Evolutionary conservation across 192 early-diverging fungal species (phyloP), one percentile per base, ranked within the genome.

Genomic region (Chytriomyces sp.): DNA sequence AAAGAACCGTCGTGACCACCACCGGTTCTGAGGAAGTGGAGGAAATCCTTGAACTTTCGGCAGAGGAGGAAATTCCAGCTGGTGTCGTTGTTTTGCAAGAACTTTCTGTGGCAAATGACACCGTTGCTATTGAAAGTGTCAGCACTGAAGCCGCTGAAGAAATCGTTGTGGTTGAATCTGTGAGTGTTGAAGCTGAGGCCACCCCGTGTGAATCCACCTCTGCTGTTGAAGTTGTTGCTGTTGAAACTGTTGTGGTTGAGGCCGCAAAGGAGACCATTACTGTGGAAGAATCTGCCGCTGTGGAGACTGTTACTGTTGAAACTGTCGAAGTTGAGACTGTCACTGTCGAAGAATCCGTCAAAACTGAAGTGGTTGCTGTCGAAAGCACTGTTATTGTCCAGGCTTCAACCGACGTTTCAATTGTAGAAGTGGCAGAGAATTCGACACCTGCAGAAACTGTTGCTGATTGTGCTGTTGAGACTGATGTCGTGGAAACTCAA

Each of bases 321-420:
- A 59, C 20, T n/a, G 71, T 63, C 9, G 71, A 49, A 16, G 71
- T 59, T 7, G n/a, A 11, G 24, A 71, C 18, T 59, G 69, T n/a
- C 5, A 48, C n/a, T 18, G 60, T 44, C 5, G 20, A 20, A 23
- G 50, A 50, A 35, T 35, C 35, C 35, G 35, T 35, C 0, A 35
- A 35, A 35, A 23, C 66, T 7, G 60, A 23, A 23, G 13, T 23
- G 49, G 57, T 16, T 11, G 26, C 20, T 44, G 69, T 59, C 50
- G 69, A 44, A 20, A 24, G 8, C 49, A 45, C 50, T 10, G 61
- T 20, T 43, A 20, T 3, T n/a, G 20, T 20, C 13, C 2, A 13
- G 13, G 3, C 13, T 3, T 13, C 35, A 3, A 35, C 35, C 35
- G 35, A 35, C 2, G 28, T 35, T 35, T 35, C 28, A 35, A 35